Conservation (phyloP, 2,329 filamentous ascomycete species). For the Geosmithia putterillii region DNA sequence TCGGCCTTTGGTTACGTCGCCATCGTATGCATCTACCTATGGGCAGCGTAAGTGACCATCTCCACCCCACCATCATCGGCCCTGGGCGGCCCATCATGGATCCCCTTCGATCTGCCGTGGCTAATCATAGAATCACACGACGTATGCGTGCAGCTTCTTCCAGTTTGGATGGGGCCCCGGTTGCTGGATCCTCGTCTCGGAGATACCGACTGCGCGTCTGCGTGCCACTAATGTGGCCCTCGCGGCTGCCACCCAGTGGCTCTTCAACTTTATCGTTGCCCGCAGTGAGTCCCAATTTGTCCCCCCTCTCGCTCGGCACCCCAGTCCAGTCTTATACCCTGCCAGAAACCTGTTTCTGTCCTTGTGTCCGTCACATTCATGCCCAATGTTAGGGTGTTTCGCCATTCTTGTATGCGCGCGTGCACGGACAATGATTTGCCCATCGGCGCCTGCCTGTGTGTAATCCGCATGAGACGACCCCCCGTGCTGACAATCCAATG, state of each 20-base stretch:
- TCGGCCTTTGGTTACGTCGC: constrained; percentile 58
- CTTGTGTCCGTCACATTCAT: no score
- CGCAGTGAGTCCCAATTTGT: constrained; percentile 23
- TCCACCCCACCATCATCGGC: neutral
- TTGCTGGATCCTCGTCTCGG: constrained; percentile 59
- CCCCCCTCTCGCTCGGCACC: no score
- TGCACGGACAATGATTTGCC: neutral
- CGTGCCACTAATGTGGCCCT: constrained; percentile 56
- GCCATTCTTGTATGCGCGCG: neutral
- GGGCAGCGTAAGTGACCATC: constrained; percentile 36
- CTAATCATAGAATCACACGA: neutral
- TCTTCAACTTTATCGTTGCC: constrained; percentile 65
- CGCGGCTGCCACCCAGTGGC: constrained; percentile 57
- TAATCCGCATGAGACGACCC: no score
- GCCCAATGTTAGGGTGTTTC: no score
- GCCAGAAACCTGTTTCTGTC: no score
- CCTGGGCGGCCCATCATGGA: no score
- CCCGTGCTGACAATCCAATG: neutral
- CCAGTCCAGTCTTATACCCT: no score
- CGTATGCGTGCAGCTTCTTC: constrained; percentile 34
- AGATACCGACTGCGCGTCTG: constrained; percentile 57
- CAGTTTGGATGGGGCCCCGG: constrained; percentile 60
- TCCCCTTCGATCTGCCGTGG: neutral
- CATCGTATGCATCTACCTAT: constrained; percentile 60
- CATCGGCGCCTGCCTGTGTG: no score